phyloP scores from a whole-genome alignment of 1,139 yeast species.

The Debaryomycetaceae sp. region DNA sequence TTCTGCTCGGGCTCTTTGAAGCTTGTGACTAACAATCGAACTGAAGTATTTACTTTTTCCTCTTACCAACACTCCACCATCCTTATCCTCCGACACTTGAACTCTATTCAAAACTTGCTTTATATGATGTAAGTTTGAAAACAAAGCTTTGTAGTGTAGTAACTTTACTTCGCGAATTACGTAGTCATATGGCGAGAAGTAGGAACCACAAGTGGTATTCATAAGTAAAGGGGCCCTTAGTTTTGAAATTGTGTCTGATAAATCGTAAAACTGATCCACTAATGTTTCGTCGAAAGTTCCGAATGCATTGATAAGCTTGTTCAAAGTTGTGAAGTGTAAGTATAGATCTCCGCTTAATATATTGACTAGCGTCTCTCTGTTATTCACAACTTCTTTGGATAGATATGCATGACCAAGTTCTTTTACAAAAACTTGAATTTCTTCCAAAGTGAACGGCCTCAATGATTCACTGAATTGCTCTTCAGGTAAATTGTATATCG shows the following conservation, averaged over 20 bases:
- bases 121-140: slow-evolving; percentile 11
- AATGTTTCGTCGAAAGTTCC: slow-evolving; percentile 10
- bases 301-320: not conserved
- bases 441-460: not conserved
- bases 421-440: not conserved
- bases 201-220: slow-evolving; percentile 12
- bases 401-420: slow-evolving; percentile 1
- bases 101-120: slow-evolving; percentile 18
- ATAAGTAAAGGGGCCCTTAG: not conserved
- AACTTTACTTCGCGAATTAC: slow-evolving; percentile 13
- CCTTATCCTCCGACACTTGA: slow-evolving; percentile 9
- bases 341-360: slow-evolving; percentile 1
- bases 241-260: not conserved
- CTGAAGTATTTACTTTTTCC: slow-evolving; percentile 31
- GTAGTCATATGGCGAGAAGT: slow-evolving; percentile 30
- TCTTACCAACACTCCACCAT: slow-evolving; percentile 16
- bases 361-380: slow-evolving; percentile 1
- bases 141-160: too few relatives aligned
- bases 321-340: not conserved
- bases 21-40: slow-evolving; percentile 8
- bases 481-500: slow-evolving; percentile 3
- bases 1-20: slow-evolving; percentile 3
- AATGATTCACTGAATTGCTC: not conserved
- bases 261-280: slow-evolving; percentile 4
- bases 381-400: not conserved